Evolutionary conservation across 2,329 filamentous ascomycete genomes (phyloP).

Genomic region (Pseudogymnoascus sp.): DNA sequence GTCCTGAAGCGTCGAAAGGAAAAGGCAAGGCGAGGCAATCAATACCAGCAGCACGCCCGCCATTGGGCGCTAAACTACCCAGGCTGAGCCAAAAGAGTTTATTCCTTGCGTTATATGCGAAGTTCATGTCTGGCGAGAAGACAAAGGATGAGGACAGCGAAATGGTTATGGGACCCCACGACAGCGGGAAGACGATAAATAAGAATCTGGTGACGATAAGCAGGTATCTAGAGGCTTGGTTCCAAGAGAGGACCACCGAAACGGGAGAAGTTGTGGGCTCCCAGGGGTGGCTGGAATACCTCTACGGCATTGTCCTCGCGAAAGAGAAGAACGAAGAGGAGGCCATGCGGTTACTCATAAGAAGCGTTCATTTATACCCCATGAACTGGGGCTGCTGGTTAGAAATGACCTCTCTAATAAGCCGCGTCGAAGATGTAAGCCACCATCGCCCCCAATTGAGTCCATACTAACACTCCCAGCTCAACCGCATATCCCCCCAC

Average conservation of each 20-base stretch:
- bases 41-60: slow-evolving; percentile 11
- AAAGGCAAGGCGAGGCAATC: slow-evolving; percentile 54
- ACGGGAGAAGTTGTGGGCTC: slow-evolving; percentile 56
- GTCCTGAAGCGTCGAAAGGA: slow-evolving; percentile 37
- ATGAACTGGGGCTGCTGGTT: slow-evolving; percentile 99
- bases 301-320: slow-evolving; percentile 84
- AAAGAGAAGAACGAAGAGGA: slow-evolving; percentile 85
- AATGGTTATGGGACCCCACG: slow-evolving; percentile 91
- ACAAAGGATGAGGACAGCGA: slow-evolving; percentile 93
- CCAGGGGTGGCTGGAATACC: slow-evolving; percentile 90
- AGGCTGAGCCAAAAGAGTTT: slow-evolving; percentile 81
- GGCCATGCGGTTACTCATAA: slow-evolving; percentile 80
- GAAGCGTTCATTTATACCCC: slow-evolving; percentile 80
- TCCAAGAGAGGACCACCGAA: slow-evolving; percentile 55
- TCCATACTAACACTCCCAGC: slow-evolving; percentile 41
- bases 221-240: slow-evolving; percentile 73
- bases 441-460: background rate
- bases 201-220: slow-evolving; percentile 75
- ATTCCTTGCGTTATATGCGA: slow-evolving; percentile 87
- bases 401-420: slow-evolving; percentile 77
- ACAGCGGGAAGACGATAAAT: slow-evolving; percentile 77
- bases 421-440: slow-evolving; percentile 72
- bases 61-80: slow-evolving; percentile 38
- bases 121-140: slow-evolving; percentile 90
- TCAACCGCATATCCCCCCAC: slow-evolving; percentile 63